Evolutionary conservation across 345 rosid genomes (phyloP), one percentile per base, ranked within the genome.

Genomic region (Eucalyptus urophylla): DNA sequence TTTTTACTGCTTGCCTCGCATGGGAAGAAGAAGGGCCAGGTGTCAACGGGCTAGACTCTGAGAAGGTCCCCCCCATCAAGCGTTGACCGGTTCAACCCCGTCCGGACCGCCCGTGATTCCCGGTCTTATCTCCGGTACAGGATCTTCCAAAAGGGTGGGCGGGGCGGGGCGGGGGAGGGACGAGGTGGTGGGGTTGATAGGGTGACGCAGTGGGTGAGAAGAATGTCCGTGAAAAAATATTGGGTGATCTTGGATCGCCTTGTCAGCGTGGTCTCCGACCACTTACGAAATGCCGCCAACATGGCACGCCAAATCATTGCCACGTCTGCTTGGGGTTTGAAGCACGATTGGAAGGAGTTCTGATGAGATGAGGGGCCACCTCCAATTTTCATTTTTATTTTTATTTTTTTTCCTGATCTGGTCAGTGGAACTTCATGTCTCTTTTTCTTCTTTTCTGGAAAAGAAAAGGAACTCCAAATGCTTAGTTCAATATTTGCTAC

Each of bases 21-120:
- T n/a, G 37, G 21, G 37, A n/a, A 65, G 37, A 4, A n/a, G 37
- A 4, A 4, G 76, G 76, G 37, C 76, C 10, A 0, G 16, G 76
- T n/a, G 37, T 7, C 76, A 0, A 15, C 40, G 40, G 76, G 0
- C 76, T 7, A n/a, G 17, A n/a, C 76, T 65, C 76, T n/a, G 76
- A n/a, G 76, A 16, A 69, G 81, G 81, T 72, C 40, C 0, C 72
- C 80, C 0, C 44, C 44, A 33, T 69, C 21, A 5, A 37, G 12
- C 8, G 25, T 72, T 3, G 81, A 72, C 81, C 45, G 44, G 81
- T 72, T 72, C 8, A 72, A 72, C 43, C 44, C 25, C 0, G 80
- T 69, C 0, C 25, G 24, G 25, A 33, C 80, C 44, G 44, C 37
- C 0, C 44, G 43, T 17, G 12, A 15, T 15, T 0, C 1, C 21